phyloP scores from a whole-genome alignment of 116 monocot species.

The Phalaenopsis hybrid region DNA sequence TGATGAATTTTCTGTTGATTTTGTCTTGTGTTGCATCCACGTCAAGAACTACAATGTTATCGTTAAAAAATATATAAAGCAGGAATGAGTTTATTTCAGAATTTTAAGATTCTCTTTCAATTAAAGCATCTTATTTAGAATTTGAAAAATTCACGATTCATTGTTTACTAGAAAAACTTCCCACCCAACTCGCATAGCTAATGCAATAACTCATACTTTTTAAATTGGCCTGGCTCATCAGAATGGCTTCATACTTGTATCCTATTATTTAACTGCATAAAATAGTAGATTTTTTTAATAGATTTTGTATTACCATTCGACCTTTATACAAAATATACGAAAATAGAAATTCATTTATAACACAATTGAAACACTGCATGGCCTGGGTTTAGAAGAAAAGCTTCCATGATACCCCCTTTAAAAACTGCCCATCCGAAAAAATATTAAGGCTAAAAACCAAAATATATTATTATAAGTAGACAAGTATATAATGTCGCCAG shows the following conservation, averaged over 20 bases:
- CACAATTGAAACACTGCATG: background rate
- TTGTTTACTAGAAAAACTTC: background rate
- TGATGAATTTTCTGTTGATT: background rate
- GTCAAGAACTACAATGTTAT: background rate
- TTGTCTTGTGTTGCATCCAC: background rate
- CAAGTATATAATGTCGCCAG: background rate
- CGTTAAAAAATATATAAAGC: background rate
- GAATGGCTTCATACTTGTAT: too few species aligned
- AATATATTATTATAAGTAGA: background rate
- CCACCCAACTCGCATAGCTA: background rate
- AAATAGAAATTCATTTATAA: background rate
- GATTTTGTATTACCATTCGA: too few species aligned
- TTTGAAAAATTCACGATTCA: background rate
- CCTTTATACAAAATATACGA: too few species aligned
- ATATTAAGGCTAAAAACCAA: background rate
- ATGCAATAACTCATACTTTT: background rate
- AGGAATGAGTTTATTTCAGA: background rate
- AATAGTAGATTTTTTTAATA: too few species aligned
- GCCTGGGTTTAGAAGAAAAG: background rate
- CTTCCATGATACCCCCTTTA: background rate
- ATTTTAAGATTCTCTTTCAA: background rate
- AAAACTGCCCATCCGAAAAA: background rate
- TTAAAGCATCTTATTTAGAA: background rate
- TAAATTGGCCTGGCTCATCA: background rate
- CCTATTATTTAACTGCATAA: too few species aligned